Evolutionary conservation across 176 grass and related monocot genomes (phyloP).

Genomic region (Zea mays): DNA sequence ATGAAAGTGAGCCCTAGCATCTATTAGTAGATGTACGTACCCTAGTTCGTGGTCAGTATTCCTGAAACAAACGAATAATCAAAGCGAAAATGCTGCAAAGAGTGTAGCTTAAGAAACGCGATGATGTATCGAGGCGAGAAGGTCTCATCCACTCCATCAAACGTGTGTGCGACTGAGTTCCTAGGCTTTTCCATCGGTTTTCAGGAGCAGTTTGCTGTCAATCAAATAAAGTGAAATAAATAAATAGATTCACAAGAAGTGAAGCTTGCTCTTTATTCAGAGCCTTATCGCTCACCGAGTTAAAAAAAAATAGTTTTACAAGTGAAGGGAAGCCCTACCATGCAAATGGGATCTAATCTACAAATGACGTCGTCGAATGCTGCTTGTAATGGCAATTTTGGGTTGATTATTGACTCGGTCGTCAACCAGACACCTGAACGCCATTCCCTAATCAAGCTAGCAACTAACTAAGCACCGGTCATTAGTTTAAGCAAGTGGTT

Average conservation of each 20-base stretch:
- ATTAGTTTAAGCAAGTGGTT: constrained; percentile 31
- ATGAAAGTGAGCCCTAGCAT: not conserved
- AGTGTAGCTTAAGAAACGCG: constrained; percentile 27
- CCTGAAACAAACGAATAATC: not conserved
- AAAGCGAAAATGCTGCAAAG: constrained; percentile 8
- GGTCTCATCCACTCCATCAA: constrained; percentile 48
- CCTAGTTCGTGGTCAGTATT: not conserved
- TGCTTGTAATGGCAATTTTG: not conserved
- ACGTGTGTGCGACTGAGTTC: not conserved
- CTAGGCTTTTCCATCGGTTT: too few species aligned
- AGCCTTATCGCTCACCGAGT: too few species aligned
- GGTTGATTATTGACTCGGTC: not conserved
- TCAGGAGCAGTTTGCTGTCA: too few species aligned
- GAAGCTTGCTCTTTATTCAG: too few species aligned
- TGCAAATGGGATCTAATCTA: not conserved
- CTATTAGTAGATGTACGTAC: not conserved
- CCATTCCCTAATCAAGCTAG: constrained; percentile 29
- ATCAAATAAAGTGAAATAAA: too few species aligned
- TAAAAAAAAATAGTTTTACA: too few species aligned
- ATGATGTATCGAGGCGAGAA: not conserved
- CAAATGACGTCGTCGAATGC: constrained; percentile 32
- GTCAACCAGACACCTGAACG: constrained; percentile 22
- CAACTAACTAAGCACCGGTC: constrained; percentile 6
- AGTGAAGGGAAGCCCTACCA: too few species aligned
- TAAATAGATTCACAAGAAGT: too few species aligned